Base-by-base conservation (phyloP, 1,284 basidiomycete genomes). In the Puccinia hordei region DNA sequence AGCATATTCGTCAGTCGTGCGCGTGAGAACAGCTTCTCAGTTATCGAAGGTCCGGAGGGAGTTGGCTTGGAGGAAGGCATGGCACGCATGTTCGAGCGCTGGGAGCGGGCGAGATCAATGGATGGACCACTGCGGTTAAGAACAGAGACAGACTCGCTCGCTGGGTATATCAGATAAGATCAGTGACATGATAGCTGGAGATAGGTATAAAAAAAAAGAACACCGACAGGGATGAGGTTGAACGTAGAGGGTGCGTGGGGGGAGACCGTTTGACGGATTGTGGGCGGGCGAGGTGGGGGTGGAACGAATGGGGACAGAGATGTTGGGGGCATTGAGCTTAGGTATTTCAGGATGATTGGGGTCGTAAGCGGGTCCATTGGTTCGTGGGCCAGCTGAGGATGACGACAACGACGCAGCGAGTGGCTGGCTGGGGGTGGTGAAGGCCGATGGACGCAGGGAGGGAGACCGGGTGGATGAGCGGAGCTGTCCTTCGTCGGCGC, bases 271-370 rank as follows among this genome's bases (percentile, higher is more conserved):
- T n/a, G 61, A n/a, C 1, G 55, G 4, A 13, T 46, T 24, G 24
- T 41, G 57, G 24, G 53, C 22, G 4, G 76, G 46, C n/a, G 38
- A 69, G 27, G 53, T 9, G 27, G 65, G 33, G 27, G 65, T 41
- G 27, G 66, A 57, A 3, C 76, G 76, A 61, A 79, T 71, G n/a
- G 76, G 76, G 24, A 71, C 44, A 2, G 65, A 71, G 41, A 79
- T 69, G 22, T 79, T 79, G 51, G 76, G 76, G n/a, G 76, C 55
- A 71, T 57, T 71, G 46, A 79, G 66, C 53, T 79, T 59, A 35
- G 65, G 51, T 17, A 79, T 69, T 57, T 69, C 66, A 2, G 78
- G 19, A 49, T 80, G 78, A 44, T 80, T 73, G 10, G 69, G 59
- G 35, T 73, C 46, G 30, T 71, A 59, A 68, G 33, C 49, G 17